Evolutionary conservation across 306 rosid species (phyloP).

Genomic region (Clitoria ternatea): DNA sequence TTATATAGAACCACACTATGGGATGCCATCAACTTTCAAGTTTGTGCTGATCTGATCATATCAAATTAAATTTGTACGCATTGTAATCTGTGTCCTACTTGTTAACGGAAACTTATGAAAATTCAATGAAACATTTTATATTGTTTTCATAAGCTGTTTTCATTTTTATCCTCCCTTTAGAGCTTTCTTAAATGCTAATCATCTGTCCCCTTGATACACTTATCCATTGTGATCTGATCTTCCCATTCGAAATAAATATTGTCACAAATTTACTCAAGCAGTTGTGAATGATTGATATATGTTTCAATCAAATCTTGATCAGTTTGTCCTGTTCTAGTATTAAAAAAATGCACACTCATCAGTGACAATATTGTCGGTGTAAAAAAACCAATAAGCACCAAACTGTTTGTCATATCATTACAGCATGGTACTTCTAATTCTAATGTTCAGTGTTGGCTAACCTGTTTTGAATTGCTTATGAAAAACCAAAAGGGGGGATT

Average conservation of each 20-base stretch:
- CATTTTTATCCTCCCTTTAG: background rate
- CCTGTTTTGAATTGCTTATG: background rate
- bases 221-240: background rate
- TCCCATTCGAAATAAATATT: background rate
- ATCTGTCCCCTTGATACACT: background rate
- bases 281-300: background rate
- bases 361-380: background rate
- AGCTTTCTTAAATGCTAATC: background rate
- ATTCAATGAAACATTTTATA: background rate
- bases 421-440: background rate
- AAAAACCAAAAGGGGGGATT: no score
- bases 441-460: background rate
- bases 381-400: background rate
- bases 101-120: background rate
- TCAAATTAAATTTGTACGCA: background rate
- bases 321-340: background rate
- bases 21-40: constrained; percentile 7
- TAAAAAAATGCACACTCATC: background rate
- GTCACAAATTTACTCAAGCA: background rate
- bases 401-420: background rate
- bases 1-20: background rate
- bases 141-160: background rate
- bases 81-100: background rate
- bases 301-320: background rate
- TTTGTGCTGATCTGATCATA: background rate